phyloP scores from a whole-genome alignment of 2,329 filamentous ascomycete genomes.

The Arthrinium puccinioides region DNA sequence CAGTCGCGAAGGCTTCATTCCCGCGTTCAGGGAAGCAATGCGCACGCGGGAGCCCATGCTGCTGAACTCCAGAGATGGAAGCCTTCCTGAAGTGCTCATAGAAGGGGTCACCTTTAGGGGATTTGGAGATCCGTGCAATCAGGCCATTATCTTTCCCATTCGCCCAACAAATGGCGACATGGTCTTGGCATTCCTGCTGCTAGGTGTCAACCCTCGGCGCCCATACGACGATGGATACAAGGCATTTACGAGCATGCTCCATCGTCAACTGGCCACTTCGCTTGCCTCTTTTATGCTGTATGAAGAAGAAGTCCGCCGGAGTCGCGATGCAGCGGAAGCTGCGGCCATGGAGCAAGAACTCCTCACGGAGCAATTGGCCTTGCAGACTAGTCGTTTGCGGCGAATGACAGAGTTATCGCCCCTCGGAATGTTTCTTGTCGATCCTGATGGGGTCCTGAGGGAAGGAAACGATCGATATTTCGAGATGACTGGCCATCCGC shows the following conservation, averaged over 20 bases:
- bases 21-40: slow-evolving; percentile 30
- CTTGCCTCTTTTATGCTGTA: slow-evolving; percentile 58
- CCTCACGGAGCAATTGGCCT: slow-evolving; percentile 24
- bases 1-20: slow-evolving; percentile 25
- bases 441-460: slow-evolving; percentile 30
- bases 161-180: slow-evolving; percentile 50
- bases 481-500: slow-evolving; percentile 35
- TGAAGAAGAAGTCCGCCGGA: slow-evolving; percentile 55
- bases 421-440: slow-evolving; percentile 30
- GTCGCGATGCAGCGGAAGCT: slow-evolving; percentile 24
- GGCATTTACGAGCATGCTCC: slow-evolving; percentile 42
- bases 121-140: slow-evolving; percentile 46
- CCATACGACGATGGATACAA: slow-evolving; percentile 59
- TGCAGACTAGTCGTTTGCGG: slow-evolving; percentile 27
- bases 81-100: slow-evolving; percentile 44
- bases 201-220: slow-evolving; percentile 54
- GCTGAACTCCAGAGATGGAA: slow-evolving; percentile 27
- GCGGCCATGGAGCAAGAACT: slow-evolving; percentile 25
- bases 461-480: slow-evolving; percentile 40
- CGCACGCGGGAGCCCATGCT: slow-evolving; percentile 25
- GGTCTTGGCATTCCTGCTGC: slow-evolving; percentile 52
- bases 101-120: slow-evolving; percentile 46
- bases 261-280: slow-evolving; percentile 48
- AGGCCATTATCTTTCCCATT: slow-evolving; percentile 55
- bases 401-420: slow-evolving; percentile 29